These are phyloP conservation scores for Saprolegnia diclina DNA, from an alignment of 352 stramenopile genomes.

Conservation along the genomic window DNA sequence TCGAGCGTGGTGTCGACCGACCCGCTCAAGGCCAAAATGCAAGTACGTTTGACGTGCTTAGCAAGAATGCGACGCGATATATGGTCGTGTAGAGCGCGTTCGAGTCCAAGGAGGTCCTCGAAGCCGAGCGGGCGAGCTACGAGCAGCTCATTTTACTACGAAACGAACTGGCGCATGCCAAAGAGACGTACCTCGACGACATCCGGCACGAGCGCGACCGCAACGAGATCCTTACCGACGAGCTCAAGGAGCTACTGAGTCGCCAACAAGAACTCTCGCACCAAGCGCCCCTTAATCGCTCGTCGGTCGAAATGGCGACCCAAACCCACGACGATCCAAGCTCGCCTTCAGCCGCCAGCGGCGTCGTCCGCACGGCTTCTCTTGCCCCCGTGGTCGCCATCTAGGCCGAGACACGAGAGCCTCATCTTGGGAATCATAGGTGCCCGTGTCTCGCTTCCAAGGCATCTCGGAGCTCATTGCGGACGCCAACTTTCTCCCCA, in stretches of 20 bases:
- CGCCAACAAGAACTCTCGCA: neutral
- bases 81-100: neutral
- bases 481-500: slow-evolving; percentile 58
- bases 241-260: slow-evolving; percentile 22
- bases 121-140: slow-evolving; percentile 23
- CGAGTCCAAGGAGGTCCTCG: slow-evolving; percentile 1
- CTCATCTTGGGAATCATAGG: neutral
- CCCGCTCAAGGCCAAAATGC: neutral
- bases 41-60: neutral
- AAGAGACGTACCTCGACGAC: slow-evolving; percentile 22
- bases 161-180: slow-evolving; percentile 13
- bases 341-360: neutral
- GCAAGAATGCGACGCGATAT: neutral
- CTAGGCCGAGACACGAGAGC: too few species aligned
- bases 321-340: slow-evolving; percentile 18
- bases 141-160: slow-evolving; percentile 22
- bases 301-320: neutral
- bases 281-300: neutral
- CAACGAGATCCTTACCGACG: slow-evolving; percentile 18
- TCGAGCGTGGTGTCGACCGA: neutral
- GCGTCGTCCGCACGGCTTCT: neutral
- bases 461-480: slow-evolving; percentile 76
- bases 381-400: neutral
- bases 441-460: neutral
- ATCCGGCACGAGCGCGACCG: slow-evolving; percentile 15